Percentiles rank a stretch among this genome's conserved stretches.
Conservation (phyloP, 495 filamentous ascomycete species). For the Penicillium lagena region DNA sequence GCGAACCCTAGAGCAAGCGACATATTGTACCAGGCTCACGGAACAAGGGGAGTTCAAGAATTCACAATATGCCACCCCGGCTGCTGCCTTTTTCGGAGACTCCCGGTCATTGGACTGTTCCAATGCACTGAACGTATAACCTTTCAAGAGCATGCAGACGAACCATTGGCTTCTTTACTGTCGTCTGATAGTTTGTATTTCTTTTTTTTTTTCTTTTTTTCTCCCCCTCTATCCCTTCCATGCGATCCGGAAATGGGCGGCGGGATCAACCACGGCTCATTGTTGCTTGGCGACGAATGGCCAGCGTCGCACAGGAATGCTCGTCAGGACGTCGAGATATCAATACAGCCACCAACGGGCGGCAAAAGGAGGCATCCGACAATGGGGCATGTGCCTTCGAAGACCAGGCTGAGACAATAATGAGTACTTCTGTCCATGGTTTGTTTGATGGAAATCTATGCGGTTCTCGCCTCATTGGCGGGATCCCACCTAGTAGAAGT, state of each 20-base stretch:
- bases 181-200: slow-evolving; percentile 2
- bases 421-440: neutral
- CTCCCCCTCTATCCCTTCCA: slow-evolving; percentile 3
- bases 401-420: neutral
- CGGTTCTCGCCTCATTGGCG: too few relatives aligned
- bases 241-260: slow-evolving; percentile 13
- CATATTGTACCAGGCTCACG: slow-evolving; percentile 10
- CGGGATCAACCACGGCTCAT: slow-evolving; percentile 7
- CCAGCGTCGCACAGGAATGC: neutral
- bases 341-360: neutral
- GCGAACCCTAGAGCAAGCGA: slow-evolving; percentile 17
- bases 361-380: neutral
- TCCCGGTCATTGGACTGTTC: neutral
- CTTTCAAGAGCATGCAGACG: neutral
- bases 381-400: neutral
- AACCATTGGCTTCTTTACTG: neutral
- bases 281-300: slow-evolving; percentile 3
- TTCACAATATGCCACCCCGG: slow-evolving; percentile 8
- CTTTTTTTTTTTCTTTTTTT: neutral
- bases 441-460: slow-evolving; percentile 6
- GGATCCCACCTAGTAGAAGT: slow-evolving; percentile 1
- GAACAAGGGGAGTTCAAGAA: slow-evolving; percentile 4
- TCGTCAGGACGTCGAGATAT: slow-evolving; percentile 6
- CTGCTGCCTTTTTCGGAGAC: slow-evolving; percentile 1
- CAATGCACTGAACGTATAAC: slow-evolving; percentile 5